Evolutionary conservation across 352 stramenopile genomes (phyloP).

Genomic region (Peronosclerospora sorghi): DNA sequence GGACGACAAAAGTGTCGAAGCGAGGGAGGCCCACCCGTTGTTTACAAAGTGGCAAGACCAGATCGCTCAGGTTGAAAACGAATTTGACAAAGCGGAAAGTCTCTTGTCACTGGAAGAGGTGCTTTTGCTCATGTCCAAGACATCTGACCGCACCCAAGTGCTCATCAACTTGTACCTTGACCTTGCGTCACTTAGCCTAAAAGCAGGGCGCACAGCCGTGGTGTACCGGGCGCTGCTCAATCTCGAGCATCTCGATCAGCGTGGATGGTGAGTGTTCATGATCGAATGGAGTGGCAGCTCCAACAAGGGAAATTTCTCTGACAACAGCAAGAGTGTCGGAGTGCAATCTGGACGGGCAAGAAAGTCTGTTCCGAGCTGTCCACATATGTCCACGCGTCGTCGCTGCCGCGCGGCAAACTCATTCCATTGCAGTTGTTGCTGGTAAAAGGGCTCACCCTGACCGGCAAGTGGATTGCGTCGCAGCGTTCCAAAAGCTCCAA

Average conservation of each 20-base stretch:
- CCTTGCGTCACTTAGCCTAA: constrained; percentile 43
- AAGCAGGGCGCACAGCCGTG: constrained; percentile 51
- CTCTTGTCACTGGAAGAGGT: constrained; percentile 53
- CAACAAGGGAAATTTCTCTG: constrained; percentile 73
- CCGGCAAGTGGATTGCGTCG: constrained; percentile 88
- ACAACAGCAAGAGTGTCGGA: constrained; percentile 56
- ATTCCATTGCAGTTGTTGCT: constrained; percentile 40
- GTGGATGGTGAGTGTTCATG: constrained; percentile 21
- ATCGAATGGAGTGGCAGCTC: constrained; percentile 54
- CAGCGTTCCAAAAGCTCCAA: constrained; percentile 87
- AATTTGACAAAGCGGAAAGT: constrained; percentile 53
- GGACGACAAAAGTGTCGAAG: too few relatives aligned
- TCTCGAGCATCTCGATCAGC: constrained; percentile 43
- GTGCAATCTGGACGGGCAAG: constrained; percentile 66
- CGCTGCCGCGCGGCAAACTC: constrained; percentile 7
- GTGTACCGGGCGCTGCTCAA: constrained; percentile 53
- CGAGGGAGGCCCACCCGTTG: too few relatives aligned
- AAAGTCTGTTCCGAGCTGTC: constrained; percentile 38
- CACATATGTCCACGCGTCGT: too few relatives aligned
- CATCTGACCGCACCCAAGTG: constrained; percentile 11
- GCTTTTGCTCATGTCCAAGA: constrained; percentile 32
- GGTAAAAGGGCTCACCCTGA: constrained; percentile 57
- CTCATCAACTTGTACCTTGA: constrained; percentile 48
- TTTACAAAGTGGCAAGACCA: too few relatives aligned
- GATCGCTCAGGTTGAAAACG: constrained; percentile 37